These are phyloP conservation scores for Penicillium silybi DNA, from an alignment of 495 filamentous ascomycete genomes.

Conservation along the genomic window DNA sequence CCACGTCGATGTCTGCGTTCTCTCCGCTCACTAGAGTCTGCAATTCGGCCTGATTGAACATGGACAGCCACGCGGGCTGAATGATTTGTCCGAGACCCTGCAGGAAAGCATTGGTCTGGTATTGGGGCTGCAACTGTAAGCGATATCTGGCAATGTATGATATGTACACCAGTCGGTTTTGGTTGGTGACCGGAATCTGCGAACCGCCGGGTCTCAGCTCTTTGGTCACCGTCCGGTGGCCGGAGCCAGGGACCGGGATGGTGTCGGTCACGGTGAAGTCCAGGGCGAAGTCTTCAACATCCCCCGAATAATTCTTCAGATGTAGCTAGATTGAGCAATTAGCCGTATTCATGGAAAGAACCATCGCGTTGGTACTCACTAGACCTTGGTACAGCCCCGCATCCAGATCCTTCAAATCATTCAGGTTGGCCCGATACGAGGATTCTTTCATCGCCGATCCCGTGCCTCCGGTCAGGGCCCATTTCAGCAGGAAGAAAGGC, in stretches of 20 bases:
- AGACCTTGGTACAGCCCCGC: conserved; percentile 91
- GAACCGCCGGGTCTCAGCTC: conserved; percentile 74
- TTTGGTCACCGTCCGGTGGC: conserved; percentile 52
- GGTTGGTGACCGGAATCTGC: conserved; percentile 78
- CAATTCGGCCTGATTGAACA: conserved; percentile 96
- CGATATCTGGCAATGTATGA: conserved; percentile 84
- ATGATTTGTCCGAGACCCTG: conserved; percentile 83
- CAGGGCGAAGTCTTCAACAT: conserved; percentile 73
- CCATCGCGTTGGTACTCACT: conserved; percentile 33
- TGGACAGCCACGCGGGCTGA: conserved; percentile 85
- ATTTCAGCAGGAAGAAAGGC: conserved; percentile 93
- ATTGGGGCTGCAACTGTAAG: conserved; percentile 68
- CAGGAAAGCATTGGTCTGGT: conserved; percentile 84
- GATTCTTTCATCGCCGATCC: conserved; percentile 59
- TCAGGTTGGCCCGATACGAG: conserved; percentile 80
- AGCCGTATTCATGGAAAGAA: background rate
- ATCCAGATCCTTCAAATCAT: conserved; percentile 90
- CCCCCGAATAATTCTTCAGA: conserved; percentile 82
- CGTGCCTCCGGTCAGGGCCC: conserved; percentile 71
- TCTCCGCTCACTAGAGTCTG: conserved; percentile 91
- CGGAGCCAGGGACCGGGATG: conserved; percentile 51
- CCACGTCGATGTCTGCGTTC: conserved; percentile 76
- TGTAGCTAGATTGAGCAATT: conserved; percentile 45
- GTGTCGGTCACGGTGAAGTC: conserved; percentile 90
- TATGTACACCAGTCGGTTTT: conserved; percentile 91